These are phyloP conservation scores for Ceratocystis alfenasii DNA, from an alignment of 2,329 filamentous ascomycete genomes.

Conservation along the genomic window DNA sequence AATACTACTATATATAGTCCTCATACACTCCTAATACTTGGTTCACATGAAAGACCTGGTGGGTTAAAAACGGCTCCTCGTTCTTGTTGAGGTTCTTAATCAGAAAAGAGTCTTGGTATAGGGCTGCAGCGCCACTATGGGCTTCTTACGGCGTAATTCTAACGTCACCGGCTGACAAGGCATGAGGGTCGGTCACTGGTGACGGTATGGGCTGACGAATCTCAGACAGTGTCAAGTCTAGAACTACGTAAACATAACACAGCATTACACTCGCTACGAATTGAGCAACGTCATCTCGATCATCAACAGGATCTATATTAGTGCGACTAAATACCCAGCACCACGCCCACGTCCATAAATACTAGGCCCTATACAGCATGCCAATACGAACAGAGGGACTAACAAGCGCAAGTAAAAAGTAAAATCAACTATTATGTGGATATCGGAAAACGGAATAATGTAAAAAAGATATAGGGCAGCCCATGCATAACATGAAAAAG, in stretches of 20 bases:
- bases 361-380: not conserved
- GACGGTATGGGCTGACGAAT: not conserved
- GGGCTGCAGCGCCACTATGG: too few species aligned
- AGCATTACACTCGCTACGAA: not conserved
- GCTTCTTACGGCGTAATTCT: too few species aligned
- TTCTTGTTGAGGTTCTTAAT: too few species aligned
- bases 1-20: too few species aligned
- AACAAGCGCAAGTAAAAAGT: slow-evolving; percentile 11
- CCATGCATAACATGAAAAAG: slow-evolving; percentile 15
- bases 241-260: too few species aligned
- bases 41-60: too few species aligned
- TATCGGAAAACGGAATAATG: slow-evolving; percentile 14
- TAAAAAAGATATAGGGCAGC: slow-evolving; percentile 14
- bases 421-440: slow-evolving; percentile 20
- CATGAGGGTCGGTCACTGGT: not conserved
- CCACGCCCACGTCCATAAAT: not conserved
- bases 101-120: too few species aligned
- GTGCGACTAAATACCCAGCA: not conserved
- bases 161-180: too few species aligned
- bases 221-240: not conserved
- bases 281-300: not conserved
- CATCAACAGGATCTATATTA: not conserved
- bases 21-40: too few species aligned
- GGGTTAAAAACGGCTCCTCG: too few species aligned
- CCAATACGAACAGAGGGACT: not conserved